phyloP scores from a whole-genome alignment of 768 basidiomycete genomes.

The Lentinula guzmanii region DNA sequence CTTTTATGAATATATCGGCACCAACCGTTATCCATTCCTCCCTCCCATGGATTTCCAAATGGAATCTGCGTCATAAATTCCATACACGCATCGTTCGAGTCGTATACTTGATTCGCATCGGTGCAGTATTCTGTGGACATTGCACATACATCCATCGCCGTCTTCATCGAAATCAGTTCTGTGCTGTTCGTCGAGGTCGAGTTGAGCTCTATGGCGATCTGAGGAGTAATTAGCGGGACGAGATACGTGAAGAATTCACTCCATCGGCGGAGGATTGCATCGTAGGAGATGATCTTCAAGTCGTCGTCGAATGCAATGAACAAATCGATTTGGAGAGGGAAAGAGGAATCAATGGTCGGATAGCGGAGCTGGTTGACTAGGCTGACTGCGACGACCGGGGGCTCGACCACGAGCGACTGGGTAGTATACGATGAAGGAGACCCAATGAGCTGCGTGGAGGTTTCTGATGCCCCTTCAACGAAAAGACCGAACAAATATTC shows the following conservation, averaged over 20 bases:
- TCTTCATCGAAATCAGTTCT: neutral
- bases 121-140: slow-evolving; percentile 5
- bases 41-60: slow-evolving; percentile 8
- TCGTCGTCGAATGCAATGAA: slow-evolving; percentile 5
- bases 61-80: neutral
- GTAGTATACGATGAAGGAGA: neutral
- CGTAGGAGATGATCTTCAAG: slow-evolving; percentile 7
- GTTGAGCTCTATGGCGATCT: slow-evolving; percentile 5
- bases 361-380: slow-evolving; percentile 1
- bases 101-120: slow-evolving; percentile 4
- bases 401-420: slow-evolving; percentile 5
- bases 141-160: slow-evolving; percentile 5
- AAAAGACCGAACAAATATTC: slow-evolving; percentile 8
- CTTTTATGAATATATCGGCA: slow-evolving; percentile 5
- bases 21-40: slow-evolving; percentile 1
- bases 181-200: neutral
- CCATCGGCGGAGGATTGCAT: slow-evolving; percentile 5
- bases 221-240: neutral
- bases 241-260: slow-evolving; percentile 1
- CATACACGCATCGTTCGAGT: slow-evolving; percentile 5
- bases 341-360: neutral
- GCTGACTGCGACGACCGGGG: neutral
- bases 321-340: slow-evolving; percentile 6
- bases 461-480: neutral
- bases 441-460: slow-evolving; percentile 6